phyloP scores from a whole-genome alignment of 2,329 filamentous ascomycete genomes.

The Beauveria sp. region DNA sequence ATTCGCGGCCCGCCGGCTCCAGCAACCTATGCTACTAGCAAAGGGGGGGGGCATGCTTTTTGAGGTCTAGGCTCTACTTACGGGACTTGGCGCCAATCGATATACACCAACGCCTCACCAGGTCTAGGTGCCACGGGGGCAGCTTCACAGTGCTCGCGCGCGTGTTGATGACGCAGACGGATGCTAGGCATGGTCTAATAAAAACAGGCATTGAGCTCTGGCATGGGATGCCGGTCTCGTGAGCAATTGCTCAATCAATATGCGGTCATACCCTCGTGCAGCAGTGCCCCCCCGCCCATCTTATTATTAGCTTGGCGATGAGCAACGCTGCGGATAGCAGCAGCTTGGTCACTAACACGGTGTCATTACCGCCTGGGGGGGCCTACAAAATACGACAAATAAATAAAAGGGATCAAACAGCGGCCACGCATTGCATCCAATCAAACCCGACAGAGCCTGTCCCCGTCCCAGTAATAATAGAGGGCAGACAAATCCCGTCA shows the following conservation, averaged over 20 bases:
- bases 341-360: too few relatives aligned
- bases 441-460: background rate
- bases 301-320: too few relatives aligned
- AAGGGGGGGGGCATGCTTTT: too few relatives aligned
- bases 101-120: too few relatives aligned
- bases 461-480: background rate
- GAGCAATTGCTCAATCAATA: background rate
- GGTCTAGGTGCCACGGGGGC: too few relatives aligned
- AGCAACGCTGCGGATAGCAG: too few relatives aligned
- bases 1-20: too few relatives aligned
- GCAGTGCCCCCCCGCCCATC: background rate
- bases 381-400: too few relatives aligned
- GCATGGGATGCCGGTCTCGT: background rate
- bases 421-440: background rate
- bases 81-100: too few relatives aligned
- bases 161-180: background rate
- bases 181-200: background rate
- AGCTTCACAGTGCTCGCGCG: background rate
- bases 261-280: background rate
- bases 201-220: background rate
- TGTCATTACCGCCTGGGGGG: too few relatives aligned
- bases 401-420: background rate
- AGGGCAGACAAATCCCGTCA: background rate
- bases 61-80: too few relatives aligned
- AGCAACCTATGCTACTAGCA: too few relatives aligned